These are phyloP conservation scores for Monosporascus sp. DNA, from an alignment of 2,329 filamentous ascomycete genomes.

Conservation along the genomic window DNA sequence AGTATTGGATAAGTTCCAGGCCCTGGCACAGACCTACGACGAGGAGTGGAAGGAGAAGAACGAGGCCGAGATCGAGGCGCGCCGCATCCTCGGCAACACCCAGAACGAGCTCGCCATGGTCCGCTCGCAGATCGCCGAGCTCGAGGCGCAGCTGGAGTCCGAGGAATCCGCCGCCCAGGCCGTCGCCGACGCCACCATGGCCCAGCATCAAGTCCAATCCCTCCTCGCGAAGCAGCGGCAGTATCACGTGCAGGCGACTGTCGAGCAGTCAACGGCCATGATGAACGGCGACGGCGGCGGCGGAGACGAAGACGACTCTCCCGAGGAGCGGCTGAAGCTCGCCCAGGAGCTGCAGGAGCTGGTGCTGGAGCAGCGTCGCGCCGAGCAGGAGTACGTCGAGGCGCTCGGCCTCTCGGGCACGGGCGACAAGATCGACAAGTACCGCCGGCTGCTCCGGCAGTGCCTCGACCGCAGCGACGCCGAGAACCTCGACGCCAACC, in stretches of 20 bases:
- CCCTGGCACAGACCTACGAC: conserved; percentile 67
- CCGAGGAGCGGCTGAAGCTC: conserved; percentile 52
- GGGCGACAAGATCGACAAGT: conserved; percentile 69
- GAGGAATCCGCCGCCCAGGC: conserved; percentile 49
- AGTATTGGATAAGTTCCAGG: conserved; percentile 67
- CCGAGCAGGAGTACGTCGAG: conserved; percentile 64
- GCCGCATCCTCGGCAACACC: conserved; percentile 60
- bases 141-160: conserved; percentile 50
- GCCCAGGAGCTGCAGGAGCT: conserved; percentile 53
- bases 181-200: conserved; percentile 44
- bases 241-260: conserved; percentile 46
- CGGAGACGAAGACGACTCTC: conserved; percentile 37
- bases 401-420: conserved; percentile 65
- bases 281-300: conserved; percentile 41
- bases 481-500: conserved; percentile 62
- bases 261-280: conserved; percentile 45
- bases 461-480: conserved; percentile 64
- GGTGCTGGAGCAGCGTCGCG: conserved; percentile 54
- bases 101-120: conserved; percentile 61
- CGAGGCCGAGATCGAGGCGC: conserved; percentile 62
- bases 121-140: conserved; percentile 54
- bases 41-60: conserved; percentile 72
- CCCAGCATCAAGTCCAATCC: conserved; percentile 45
- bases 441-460: conserved; percentile 62
- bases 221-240: conserved; percentile 49